Evolutionary conservation across 176 grass and related monocot genomes (phyloP), one percentile per base, ranked within the genome.

Genomic region (Musa itinerans): DNA sequence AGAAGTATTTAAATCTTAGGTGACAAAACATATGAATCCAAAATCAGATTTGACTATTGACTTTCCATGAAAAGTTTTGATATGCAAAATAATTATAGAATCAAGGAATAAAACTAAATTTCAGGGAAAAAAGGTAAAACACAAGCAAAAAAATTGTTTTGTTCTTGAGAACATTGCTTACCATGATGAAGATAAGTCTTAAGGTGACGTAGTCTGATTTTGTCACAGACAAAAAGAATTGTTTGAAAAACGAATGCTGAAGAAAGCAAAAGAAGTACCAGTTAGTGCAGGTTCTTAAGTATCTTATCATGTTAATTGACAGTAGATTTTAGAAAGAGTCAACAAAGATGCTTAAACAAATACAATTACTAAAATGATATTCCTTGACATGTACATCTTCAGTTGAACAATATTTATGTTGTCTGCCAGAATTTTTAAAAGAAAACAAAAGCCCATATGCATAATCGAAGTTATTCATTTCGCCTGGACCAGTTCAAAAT

Each of bases 121-220:
- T 65, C 11, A 65, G 63, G 10, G 10, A 26, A 65, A 65, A 11
- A 14, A 65, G 63, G 24, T 6, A n/a, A 51, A 11, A 73, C 24
- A 53, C 2, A 0, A 23, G 14, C n/a, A 22, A 25, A n/a, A 20
- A 7, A 24, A 27, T 23, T 22, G 10, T 26, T 15, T 54, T 55
- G 50, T 12, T 25, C n/a, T 51, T 9, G 50, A 12, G 20, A 26
- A 54, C 16, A 54, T 54, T 69, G 8, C 81, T 90, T 84, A 96
- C 93, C 93, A 82, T 88, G 77, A 96, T 92, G 75, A 96, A 96
- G 69, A 87, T 85, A 85, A 90, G 85, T n/a, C 90, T 85, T 83
- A 96, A 86, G 22, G 90, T 96, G 5, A 74, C 78, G 61, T 92
- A 96, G 53, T 96, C 93, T 5, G 85, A 81, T 79, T 89, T 84